phyloP scores from a whole-genome alignment of 1,284 basidiomycete genomes.

The Leccinum insolens region DNA sequence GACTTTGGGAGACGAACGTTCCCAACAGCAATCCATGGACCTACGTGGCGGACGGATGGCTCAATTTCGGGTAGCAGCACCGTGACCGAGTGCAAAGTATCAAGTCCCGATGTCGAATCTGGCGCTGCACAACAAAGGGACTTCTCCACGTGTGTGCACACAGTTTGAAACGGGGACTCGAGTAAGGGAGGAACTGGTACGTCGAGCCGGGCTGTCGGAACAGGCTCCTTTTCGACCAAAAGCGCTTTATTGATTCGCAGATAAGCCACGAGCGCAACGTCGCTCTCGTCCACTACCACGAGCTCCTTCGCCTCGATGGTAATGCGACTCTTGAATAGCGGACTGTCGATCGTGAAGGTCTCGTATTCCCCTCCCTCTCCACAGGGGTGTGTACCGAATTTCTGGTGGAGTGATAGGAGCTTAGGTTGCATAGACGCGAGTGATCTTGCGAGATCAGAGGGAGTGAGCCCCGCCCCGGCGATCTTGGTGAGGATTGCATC shows the following conservation, averaged over 20 bases:
- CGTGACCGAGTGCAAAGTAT: not conserved
- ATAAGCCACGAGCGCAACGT: conserved; percentile 80
- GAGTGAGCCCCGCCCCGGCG: conserved; percentile 88
- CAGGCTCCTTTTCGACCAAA: conserved; percentile 21
- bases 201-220: conserved; percentile 6
- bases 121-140: not conserved
- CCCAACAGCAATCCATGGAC: too few relatives aligned
- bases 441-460: conserved; percentile 79
- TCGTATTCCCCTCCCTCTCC: conserved; percentile 99
- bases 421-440: conserved; percentile 78
- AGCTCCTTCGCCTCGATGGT: conserved; percentile 70
- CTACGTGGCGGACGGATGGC: conserved; percentile 26
- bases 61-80: conserved; percentile 11
- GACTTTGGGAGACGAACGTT: too few relatives aligned
- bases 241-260: conserved; percentile 40
- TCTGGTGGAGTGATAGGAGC: conserved; percentile 74
- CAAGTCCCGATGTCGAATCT: not conserved
- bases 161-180: too few relatives aligned
- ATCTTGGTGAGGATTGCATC: conserved; percentile 93
- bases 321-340: conserved; percentile 84
- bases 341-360: conserved; percentile 88
- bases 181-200: conserved; percentile 9
- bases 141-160: too few relatives aligned
- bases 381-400: conserved; percentile 93
- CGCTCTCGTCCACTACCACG: conserved; percentile 75